These are phyloP conservation scores for Phaffomyces opuntiae DNA, from an alignment of 805 yeast species.

Conservation along the genomic window DNA sequence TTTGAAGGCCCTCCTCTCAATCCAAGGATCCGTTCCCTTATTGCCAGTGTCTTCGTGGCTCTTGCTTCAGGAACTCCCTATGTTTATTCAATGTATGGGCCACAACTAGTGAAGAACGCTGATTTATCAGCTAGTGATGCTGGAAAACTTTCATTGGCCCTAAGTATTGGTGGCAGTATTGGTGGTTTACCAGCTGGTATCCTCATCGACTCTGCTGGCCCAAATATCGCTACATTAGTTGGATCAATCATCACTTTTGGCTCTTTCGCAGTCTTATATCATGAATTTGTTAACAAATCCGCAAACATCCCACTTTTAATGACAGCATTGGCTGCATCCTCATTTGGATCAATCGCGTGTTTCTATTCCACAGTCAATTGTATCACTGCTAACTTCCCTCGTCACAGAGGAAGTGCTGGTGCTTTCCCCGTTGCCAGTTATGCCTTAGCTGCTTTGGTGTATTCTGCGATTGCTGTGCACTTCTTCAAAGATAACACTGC, in stretches of 20 bases:
- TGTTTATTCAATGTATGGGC: slow-evolving; percentile 68
- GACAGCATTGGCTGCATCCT: slow-evolving; percentile 44
- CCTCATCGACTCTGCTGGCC: slow-evolving; percentile 55
- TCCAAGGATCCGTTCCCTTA: slow-evolving; percentile 12
- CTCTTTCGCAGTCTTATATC: slow-evolving; percentile 47
- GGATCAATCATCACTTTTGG: slow-evolving; percentile 49
- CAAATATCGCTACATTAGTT: slow-evolving; percentile 41
- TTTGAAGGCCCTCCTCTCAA: slow-evolving; percentile 7
- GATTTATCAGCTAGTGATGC: slow-evolving; percentile 54
- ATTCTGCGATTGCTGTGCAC: slow-evolving; percentile 48
- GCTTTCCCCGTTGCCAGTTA: slow-evolving; percentile 30
- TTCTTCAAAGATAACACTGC: slow-evolving; percentile 47
- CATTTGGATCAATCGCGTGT: slow-evolving; percentile 58
- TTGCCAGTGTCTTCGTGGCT: slow-evolving; percentile 36
- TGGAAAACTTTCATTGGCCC: slow-evolving; percentile 55
- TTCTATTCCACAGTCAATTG: slow-evolving; percentile 50
- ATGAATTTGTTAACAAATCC: slow-evolving; percentile 35
- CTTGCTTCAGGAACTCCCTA: slow-evolving; percentile 73
- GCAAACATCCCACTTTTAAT: slow-evolving; percentile 37
- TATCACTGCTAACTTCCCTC: slow-evolving; percentile 54
- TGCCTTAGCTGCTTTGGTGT: slow-evolving; percentile 65
- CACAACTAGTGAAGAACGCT: slow-evolving; percentile 54
- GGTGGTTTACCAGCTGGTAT: slow-evolving; percentile 72
- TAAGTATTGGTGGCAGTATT: slow-evolving; percentile 57
- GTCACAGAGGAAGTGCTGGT: slow-evolving; percentile 42